Conservation (phyloP, 441 rosid species). For the Erysimum cheiri region DNA sequence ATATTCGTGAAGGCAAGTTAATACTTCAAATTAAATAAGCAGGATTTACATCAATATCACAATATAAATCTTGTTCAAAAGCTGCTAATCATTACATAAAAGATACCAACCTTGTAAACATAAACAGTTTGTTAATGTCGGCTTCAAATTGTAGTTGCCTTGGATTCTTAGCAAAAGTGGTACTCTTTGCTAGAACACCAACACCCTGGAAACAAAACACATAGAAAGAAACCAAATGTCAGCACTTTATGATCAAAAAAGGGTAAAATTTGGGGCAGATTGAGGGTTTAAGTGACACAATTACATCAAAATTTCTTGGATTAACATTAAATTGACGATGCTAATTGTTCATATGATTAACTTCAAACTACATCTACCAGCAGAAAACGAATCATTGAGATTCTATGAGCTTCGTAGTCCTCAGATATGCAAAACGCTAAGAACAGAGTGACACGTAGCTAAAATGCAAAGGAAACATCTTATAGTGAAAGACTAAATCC, state of each 20-base stretch:
- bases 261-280: neutral
- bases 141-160: conserved; percentile 81
- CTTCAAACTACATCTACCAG: neutral
- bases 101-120: conserved; percentile 68
- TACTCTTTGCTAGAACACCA: conserved; percentile 69
- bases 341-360: neutral
- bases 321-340: neutral
- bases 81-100: neutral
- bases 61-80: neutral
- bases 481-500: conserved; percentile 11
- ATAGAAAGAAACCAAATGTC: conserved; percentile 21
- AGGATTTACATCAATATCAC: neutral
- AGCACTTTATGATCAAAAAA: neutral
- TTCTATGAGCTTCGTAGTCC: neutral
- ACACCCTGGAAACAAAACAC: conserved; percentile 59
- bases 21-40: neutral
- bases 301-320: conserved; percentile 5
- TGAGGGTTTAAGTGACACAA: conserved; percentile 2
- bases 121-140: conserved; percentile 76
- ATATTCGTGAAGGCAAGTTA: neutral
- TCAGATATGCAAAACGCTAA: conserved; percentile 11
- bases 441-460: conserved; percentile 5
- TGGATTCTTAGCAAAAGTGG: conserved; percentile 68
- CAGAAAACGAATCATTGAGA: conserved; percentile 23
- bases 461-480: neutral